Percentiles rank a stretch among this genome's conserved stretches.
Evolutionary conservation across 1,139 yeast genomes (phyloP).

Genomic region (Saccharomyces hybrid): DNA sequence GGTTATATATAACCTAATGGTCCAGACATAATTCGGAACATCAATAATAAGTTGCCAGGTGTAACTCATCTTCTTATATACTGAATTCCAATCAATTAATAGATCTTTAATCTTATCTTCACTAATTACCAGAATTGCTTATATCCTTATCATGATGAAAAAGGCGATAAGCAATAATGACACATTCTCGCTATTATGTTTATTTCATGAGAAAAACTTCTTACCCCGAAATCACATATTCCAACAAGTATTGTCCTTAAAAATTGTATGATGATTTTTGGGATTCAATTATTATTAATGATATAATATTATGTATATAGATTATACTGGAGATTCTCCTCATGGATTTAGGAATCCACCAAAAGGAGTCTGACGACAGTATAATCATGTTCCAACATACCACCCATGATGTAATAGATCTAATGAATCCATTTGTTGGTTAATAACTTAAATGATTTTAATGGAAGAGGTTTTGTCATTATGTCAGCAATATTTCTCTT

Average conservation of each 20-base stretch:
- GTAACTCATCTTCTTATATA: too few species aligned
- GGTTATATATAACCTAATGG: too few species aligned
- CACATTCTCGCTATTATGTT: not conserved
- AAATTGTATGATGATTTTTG: too few species aligned
- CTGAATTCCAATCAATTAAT: too few species aligned
- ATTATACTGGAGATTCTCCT: too few species aligned
- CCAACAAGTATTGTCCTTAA: not conserved
- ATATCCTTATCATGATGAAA: not conserved
- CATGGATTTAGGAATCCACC: not conserved
- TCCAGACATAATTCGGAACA: too few species aligned
- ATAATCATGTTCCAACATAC: not conserved
- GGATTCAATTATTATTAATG: too few species aligned
- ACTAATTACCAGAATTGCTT: not conserved
- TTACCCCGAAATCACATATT: not conserved
- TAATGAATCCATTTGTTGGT: not conserved
- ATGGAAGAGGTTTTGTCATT: constrained; percentile 5
- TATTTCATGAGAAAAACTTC: not conserved
- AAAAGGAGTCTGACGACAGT: not conserved
- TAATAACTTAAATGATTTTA: constrained; percentile 2
- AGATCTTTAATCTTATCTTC: too few species aligned
- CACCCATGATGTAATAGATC: not conserved
- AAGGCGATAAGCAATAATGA: not conserved
- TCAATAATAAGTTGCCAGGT: too few species aligned
- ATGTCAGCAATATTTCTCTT: constrained; percentile 5
- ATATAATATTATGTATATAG: too few species aligned